phyloP scores from a whole-genome alignment of 352 stramenopile species.

The Phytopythium litorale region DNA sequence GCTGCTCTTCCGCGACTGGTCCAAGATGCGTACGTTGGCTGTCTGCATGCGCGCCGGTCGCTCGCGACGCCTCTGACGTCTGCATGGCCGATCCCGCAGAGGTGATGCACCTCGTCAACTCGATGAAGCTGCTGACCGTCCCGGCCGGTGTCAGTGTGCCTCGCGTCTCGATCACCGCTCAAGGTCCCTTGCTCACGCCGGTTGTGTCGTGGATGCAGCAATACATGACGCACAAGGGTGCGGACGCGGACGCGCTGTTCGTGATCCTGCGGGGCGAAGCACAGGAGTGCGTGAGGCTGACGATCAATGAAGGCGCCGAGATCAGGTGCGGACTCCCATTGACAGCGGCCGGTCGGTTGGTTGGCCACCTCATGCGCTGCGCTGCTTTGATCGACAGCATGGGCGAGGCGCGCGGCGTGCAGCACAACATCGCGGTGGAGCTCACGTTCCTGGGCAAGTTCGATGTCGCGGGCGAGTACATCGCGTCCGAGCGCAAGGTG shows the following conservation, averaged over 20 bases:
- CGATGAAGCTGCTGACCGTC: slow-evolving; percentile 71
- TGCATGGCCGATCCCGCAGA: slow-evolving; percentile 30
- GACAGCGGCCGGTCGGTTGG: no score
- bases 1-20: slow-evolving; percentile 73
- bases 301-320: slow-evolving; percentile 53
- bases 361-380: not conserved
- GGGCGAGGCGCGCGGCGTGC: slow-evolving; percentile 50
- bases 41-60: not conserved
- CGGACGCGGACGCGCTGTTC: slow-evolving; percentile 77
- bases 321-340: slow-evolving; percentile 29
- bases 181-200: not conserved
- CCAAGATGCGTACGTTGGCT: slow-evolving; percentile 72
- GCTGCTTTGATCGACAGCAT: slow-evolving; percentile 19
- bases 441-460: slow-evolving; percentile 79
- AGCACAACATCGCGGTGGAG: slow-evolving; percentile 69
- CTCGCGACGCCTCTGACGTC: not conserved
- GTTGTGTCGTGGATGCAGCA: slow-evolving; percentile 30
- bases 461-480: slow-evolving; percentile 76
- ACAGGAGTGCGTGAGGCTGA: slow-evolving; percentile 63
- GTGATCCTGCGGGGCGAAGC: slow-evolving; percentile 69
- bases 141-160: slow-evolving; percentile 37
- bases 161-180: not conserved
- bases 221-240: slow-evolving; percentile 73
- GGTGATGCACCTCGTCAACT: slow-evolving; percentile 83
- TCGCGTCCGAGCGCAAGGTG: slow-evolving; percentile 69